Evolutionary conservation across 2,329 filamentous ascomycete genomes (phyloP).

Genomic region (Sordariomycetes sp.): DNA sequence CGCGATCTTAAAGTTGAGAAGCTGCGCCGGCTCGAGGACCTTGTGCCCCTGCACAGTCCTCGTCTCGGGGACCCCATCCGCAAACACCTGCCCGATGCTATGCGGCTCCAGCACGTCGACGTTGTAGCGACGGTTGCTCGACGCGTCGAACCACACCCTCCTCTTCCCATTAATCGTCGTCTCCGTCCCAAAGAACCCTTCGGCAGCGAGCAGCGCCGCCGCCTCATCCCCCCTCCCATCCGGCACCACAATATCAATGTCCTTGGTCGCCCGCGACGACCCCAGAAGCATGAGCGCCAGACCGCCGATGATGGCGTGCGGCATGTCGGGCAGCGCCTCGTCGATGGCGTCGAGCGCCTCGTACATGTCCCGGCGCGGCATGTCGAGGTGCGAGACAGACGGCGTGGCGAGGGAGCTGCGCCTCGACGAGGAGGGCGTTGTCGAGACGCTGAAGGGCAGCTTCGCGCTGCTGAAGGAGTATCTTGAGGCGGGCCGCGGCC

Average conservation of each 20-base stretch:
- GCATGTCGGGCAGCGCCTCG: not conserved
- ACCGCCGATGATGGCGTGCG: conserved; percentile 4
- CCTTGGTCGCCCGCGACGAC: conserved; percentile 2
- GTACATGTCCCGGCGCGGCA: conserved; percentile 2
- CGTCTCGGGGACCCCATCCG: not conserved
- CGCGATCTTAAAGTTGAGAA: conserved; percentile 4
- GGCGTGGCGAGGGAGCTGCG: not conserved
- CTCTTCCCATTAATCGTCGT: not conserved
- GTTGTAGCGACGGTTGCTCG: conserved; percentile 1
- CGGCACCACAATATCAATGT: conserved; percentile 4
- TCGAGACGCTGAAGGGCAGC: not conserved
- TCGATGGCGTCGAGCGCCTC: conserved; percentile 1
- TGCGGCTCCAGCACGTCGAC: conserved; percentile 4
- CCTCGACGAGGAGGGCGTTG: not conserved
- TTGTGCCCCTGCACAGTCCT: not conserved
- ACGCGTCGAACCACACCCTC: conserved; percentile 1
- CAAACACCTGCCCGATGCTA: conserved; percentile 1
- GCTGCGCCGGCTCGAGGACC: conserved; percentile 1
- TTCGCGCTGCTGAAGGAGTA: not conserved
- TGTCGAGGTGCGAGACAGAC: not conserved
- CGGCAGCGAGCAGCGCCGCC: not conserved
- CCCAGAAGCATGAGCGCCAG: conserved; percentile 2
- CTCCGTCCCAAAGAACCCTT: conserved; percentile 1
- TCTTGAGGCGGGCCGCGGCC: not conserved
- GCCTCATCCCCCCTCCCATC: conserved; percentile 1